Base-by-base conservation (phyloP, 2,329 filamentous ascomycete genomes). In the Diaporthe nobilis region DNA sequence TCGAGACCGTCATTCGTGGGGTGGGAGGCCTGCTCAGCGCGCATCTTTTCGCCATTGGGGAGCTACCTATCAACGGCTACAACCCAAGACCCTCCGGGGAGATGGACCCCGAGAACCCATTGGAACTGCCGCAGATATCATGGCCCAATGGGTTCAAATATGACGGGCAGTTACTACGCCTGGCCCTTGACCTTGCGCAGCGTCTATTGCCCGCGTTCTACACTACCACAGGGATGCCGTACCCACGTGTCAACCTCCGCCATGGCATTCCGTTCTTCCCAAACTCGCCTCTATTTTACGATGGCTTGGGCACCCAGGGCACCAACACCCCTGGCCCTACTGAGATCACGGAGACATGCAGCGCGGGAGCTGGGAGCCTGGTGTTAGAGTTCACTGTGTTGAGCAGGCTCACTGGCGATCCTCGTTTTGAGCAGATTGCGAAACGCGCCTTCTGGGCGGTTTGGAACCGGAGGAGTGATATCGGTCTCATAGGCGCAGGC, bases 371-470 rank as follows among this genome's bases (percentile, higher is more conserved):
- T n/a, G 97, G 96, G 72, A 98, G 96, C 83, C 87, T 99, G 37
- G 95, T 98, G 3, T 89, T 99, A 1, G 97, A 99, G 82, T 98
- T 98, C 79, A 94, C 95, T 0, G 95, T 96, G 0, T 88, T 99
- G 63, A 98, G 95, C 81, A 91, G 97, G 34, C 87, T 99, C 63
- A 97, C 95, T 0, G 95, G 94, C 15, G 95, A 98, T 82, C 86
- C 89, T 13, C 91, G 94, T n/a, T 99, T 98, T 80, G 97, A 99
- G 83, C 92, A 94, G 81, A 89, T 94, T 22, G 96, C 95, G 0
- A 98, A 98, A 84, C 89, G 94, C 74, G 96, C 97, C 0, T 99
- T 99, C 81, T 98, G 96, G 95, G 94, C 96, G 34, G 95, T 99
- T n/a, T 99, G 97, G 97, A 88, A 93, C 58, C 90, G 94, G 74